Conservation (phyloP, 352 stramenopile species). For the Pythium pyrilobum region DNA sequence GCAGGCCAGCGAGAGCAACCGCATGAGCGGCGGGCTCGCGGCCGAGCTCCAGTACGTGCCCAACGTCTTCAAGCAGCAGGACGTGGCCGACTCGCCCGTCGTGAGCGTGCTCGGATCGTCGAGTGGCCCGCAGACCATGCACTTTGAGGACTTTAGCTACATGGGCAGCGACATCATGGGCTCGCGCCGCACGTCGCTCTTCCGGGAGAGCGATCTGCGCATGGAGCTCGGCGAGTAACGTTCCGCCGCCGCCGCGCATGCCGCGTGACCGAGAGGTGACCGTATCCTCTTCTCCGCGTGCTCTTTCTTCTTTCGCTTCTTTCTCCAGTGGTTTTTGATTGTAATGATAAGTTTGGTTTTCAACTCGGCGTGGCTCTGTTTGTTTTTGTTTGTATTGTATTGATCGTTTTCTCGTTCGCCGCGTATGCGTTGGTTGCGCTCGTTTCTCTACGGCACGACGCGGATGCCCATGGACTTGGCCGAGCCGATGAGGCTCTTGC, state of each 20-base stretch:
- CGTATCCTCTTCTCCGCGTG: no score
- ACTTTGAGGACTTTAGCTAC: slow-evolving; percentile 87
- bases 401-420: background rate
- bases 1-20: slow-evolving; percentile 25
- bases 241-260: background rate
- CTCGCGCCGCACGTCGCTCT: slow-evolving; percentile 74
- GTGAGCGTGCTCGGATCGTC: slow-evolving; percentile 50
- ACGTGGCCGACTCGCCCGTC: slow-evolving; percentile 76
- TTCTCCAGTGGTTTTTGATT: slow-evolving; percentile 6
- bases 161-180: slow-evolving; percentile 86
- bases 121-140: slow-evolving; percentile 60
- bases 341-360: slow-evolving; percentile 15
- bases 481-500: slow-evolving; percentile 91
- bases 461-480: slow-evolving; percentile 90
- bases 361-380: slow-evolving; percentile 3
- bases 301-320: background rate
- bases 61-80: slow-evolving; percentile 77
- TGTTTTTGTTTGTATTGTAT: slow-evolving; percentile 8
- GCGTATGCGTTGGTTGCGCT: background rate
- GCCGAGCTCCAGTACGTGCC: slow-evolving; percentile 75
- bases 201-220: slow-evolving; percentile 78
- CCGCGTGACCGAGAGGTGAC: no score
- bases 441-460: slow-evolving; percentile 51
- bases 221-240: slow-evolving; percentile 75
- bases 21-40: slow-evolving; percentile 43